These are phyloP conservation scores for Begonia peltatifolia DNA, from an alignment of 306 rosid genomes.

Conservation along the genomic window DNA sequence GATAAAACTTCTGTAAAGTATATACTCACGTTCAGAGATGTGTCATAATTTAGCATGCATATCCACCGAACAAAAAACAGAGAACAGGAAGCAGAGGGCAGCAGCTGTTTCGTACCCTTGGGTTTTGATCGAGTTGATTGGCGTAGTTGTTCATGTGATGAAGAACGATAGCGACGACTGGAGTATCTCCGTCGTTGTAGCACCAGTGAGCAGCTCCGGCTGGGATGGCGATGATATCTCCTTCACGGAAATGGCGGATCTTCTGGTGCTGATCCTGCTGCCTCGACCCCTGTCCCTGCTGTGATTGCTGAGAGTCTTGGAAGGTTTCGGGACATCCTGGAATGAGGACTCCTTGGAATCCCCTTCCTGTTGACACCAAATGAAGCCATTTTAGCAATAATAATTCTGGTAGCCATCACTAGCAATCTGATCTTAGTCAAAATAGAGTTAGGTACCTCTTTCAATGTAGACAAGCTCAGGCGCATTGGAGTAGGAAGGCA, in stretches of 20 bases:
- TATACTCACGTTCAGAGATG: too few species aligned
- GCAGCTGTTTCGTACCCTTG: conserved; percentile 22
- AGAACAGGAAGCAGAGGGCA: too few species aligned
- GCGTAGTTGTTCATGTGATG: conserved; percentile 19
- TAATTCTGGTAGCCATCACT: too few species aligned
- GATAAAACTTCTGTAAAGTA: conserved; percentile 31
- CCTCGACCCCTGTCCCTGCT: background rate
- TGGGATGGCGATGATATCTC: conserved; percentile 24
- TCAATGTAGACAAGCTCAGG: conserved; percentile 24
- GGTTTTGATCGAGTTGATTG: conserved; percentile 50
- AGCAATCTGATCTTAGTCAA: too few species aligned
- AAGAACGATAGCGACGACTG: conserved; percentile 24
- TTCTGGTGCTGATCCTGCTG: conserved; percentile 23
- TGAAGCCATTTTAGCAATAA: background rate
- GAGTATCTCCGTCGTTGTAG: conserved; percentile 8
- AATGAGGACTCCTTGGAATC: conserved; percentile 15
- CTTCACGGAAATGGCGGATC: conserved; percentile 17
- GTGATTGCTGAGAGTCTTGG: conserved; percentile 19
- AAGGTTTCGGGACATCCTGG: conserved; percentile 32
- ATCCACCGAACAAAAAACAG: too few species aligned
- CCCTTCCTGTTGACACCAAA: conserved; percentile 12
- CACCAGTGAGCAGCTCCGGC: conserved; percentile 17
- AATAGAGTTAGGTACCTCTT: conserved; percentile 8
- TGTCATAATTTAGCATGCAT: too few species aligned
- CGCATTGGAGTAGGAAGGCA: conserved; percentile 28